Base-by-base conservation (phyloP, 768 basidiomycete species). In the Ramaria rubella region DNA sequence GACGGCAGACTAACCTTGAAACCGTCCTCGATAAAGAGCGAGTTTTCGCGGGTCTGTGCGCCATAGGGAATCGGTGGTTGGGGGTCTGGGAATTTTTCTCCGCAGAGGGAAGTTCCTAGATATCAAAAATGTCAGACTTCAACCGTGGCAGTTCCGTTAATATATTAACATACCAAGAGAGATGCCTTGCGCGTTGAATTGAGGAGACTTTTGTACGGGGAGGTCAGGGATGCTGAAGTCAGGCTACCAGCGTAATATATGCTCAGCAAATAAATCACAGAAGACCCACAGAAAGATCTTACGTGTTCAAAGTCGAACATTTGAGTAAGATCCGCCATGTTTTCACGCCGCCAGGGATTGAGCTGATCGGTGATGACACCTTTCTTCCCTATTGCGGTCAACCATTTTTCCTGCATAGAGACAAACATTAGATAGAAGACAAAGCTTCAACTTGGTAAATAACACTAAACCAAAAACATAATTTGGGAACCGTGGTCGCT, bases 231-330 rank as follows among this genome's bases (percentile, higher is more conserved):
- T 51, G 21, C 19, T 45, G 15, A 52, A 38, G 31, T 60, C 36
- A 23, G 49, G 49, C 49, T 52, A 33, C 19, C 29, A 12, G 33
- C 27, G 19, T 17, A 51, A n/a, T 17, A 17, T 34, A 36, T 17
- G 19, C 31, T 8, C 48, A 49, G 9, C 9, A 31, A 11, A 24
- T 24, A 49, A 24, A 49, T 49, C 15, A 49, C 17, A 9, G n/a
- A 36, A 45, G 43, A 45, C 8, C 7, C 7, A n/a, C n/a, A n/a
- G 44, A 31, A 26, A 19, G 14, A 9, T 49, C 59, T 40, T 12
- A 60, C 59, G 33, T 44, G 55, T 2, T 29, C 40, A 49, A 62
- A 62, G 48, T 62, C 61, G 27, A 62, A 62, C 51, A 62, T 49
- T 30, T 53, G 46, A 5, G 49, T 48, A 14, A 62, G 53, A 26